phyloP scores from a whole-genome alignment of 805 yeast species.

The Ogataea trehaloabstinens region DNA sequence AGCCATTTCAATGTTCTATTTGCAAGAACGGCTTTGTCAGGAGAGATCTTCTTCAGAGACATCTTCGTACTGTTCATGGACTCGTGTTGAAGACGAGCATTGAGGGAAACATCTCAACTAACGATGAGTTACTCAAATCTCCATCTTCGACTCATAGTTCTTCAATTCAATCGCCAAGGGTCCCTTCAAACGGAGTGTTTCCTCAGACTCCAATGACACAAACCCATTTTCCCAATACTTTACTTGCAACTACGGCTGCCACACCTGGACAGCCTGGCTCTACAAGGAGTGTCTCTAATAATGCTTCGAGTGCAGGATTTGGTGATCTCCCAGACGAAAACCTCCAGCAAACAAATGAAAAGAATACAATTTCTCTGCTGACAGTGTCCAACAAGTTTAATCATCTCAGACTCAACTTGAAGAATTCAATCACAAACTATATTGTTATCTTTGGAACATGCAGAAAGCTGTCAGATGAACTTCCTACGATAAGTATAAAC shows the following conservation, averaged over 20 bases:
- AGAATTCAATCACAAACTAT: slow-evolving; percentile 26
- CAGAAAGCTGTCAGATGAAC: slow-evolving; percentile 15
- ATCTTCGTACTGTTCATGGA: slow-evolving; percentile 73
- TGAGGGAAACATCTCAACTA: slow-evolving; percentile 26
- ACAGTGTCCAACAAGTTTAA: slow-evolving; percentile 32
- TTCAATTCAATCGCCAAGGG: background rate
- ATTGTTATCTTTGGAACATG: slow-evolving; percentile 22
- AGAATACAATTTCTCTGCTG: slow-evolving; percentile 32
- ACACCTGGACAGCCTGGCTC: background rate
- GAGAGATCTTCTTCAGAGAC: slow-evolving; percentile 73
- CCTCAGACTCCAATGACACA: background rate
- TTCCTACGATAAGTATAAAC: slow-evolving; percentile 21
- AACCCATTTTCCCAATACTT: background rate
- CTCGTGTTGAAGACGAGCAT: slow-evolving; percentile 28
- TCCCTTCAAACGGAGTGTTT: no score
- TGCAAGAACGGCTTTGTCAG: slow-evolving; percentile 75
- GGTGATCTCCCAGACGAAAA: slow-evolving; percentile 11
- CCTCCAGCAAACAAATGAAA: slow-evolving; percentile 17
- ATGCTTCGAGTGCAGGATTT: background rate
- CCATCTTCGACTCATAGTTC: slow-evolving; percentile 5
- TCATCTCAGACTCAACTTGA: slow-evolving; percentile 20
- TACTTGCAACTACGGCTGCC: background rate
- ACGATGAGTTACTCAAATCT: slow-evolving; percentile 17
- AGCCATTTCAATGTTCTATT: slow-evolving; percentile 71
- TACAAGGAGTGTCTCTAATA: background rate